These are phyloP conservation scores for Paraurostyla sp. DNA, from an alignment of 73 alveolate species.

Conservation along the genomic window DNA sequence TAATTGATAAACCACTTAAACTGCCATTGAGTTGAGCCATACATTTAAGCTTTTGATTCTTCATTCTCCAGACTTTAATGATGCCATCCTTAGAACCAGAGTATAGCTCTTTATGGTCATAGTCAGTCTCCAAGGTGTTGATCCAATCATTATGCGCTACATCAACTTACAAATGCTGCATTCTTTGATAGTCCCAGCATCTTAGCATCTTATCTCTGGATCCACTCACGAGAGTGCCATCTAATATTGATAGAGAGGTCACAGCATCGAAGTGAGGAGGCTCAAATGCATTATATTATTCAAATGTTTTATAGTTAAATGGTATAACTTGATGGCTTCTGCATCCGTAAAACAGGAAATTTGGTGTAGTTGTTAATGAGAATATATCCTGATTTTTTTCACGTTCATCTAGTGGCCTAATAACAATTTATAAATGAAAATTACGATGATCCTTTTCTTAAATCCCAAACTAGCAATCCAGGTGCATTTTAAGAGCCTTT, in stretches of 20 bases:
- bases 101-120: slow-evolving; percentile 41
- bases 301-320: slow-evolving; percentile 35
- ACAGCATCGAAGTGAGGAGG: slow-evolving; percentile 85
- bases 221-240: slow-evolving; percentile 72
- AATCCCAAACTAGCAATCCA: slow-evolving; percentile 80
- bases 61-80: slow-evolving; percentile 75
- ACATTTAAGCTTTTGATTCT: slow-evolving; percentile 12
- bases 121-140: slow-evolving; percentile 56
- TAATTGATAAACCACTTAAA: background rate
- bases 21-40: slow-evolving; percentile 19
- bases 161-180: background rate
- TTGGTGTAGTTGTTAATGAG: slow-evolving; percentile 52
- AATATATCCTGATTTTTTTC: slow-evolving; percentile 80
- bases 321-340: slow-evolving; percentile 71
- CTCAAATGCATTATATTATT: slow-evolving; percentile 59
- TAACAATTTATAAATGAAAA: background rate
- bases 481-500: slow-evolving; percentile 59
- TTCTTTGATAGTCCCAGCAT: slow-evolving; percentile 57
- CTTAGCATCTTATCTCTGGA: slow-evolving; percentile 78
- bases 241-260: slow-evolving; percentile 64
- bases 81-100: slow-evolving; percentile 82
- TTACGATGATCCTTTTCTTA: slow-evolving; percentile 60
- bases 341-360: slow-evolving; percentile 72
- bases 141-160: slow-evolving; percentile 75
- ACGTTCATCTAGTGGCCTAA: slow-evolving; percentile 69